Conservation (phyloP, 768 basidiomycete genomes). For the Phallus indusiatus region DNA sequence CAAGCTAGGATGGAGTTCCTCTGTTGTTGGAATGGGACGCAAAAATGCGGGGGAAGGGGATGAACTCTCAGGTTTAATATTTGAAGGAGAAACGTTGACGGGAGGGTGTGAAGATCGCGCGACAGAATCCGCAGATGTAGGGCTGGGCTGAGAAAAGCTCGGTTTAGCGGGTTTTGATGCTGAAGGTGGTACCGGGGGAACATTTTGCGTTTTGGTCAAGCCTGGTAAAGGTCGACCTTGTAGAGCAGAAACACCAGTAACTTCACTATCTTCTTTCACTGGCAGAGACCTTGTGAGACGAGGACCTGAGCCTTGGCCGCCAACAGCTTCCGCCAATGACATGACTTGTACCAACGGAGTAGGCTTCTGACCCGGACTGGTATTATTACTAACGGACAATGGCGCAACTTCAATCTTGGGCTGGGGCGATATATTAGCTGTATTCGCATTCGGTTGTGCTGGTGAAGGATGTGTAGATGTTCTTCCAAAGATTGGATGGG, state of each 20-base stretch:
- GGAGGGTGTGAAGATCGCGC: constrained; percentile 46
- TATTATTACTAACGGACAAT: not conserved
- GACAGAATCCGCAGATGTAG: constrained; percentile 19
- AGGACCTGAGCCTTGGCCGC: constrained; percentile 1
- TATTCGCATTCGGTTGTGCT: not conserved
- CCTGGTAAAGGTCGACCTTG: constrained; percentile 5
- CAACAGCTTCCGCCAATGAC: constrained; percentile 6
- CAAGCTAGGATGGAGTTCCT: constrained; percentile 74
- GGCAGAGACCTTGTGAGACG: not conserved
- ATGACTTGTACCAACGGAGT: not conserved
- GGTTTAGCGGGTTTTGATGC: constrained; percentile 18
- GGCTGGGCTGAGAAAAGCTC: constrained; percentile 20
- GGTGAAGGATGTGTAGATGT: not conserved
- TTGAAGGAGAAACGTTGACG: constrained; percentile 29
- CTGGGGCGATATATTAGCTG: not conserved
- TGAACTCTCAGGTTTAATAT: constrained; percentile 30
- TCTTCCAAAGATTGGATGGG: constrained; percentile 66
- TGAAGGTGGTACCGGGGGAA: constrained; percentile 19
- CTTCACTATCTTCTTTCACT: not conserved
- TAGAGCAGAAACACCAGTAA: not conserved
- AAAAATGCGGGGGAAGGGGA: constrained; percentile 51
- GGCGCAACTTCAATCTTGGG: not conserved
- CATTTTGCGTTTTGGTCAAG: not conserved
- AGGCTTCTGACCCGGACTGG: not conserved
- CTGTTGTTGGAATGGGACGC: constrained; percentile 37